A percentile compares a stretch with the other conserved stretches of the same genome.
Evolutionary conservation across 176 grass and related monocot genomes (phyloP).

Genomic region (Miscanthus lutarioriparius): DNA sequence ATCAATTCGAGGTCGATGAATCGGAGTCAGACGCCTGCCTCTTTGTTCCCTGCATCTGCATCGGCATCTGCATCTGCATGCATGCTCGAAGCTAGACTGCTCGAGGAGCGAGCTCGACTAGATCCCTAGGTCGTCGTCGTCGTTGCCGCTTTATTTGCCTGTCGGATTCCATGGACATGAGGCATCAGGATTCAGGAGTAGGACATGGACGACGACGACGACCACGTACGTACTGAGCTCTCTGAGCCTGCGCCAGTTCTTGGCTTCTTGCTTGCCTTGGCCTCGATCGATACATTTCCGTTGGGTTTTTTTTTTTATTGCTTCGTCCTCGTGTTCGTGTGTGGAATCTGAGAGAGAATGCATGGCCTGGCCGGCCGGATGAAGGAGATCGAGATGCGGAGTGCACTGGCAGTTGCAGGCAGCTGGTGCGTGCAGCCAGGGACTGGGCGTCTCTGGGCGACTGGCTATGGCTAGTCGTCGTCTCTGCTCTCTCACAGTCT

Average conservation of each 20-base stretch:
- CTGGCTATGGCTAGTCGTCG: neutral
- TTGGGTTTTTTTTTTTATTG: neutral
- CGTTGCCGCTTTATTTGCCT: too few species aligned
- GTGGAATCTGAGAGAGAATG: constrained; percentile 33
- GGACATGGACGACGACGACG: too few species aligned
- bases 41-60: too few species aligned
- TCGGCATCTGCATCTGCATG: neutral
- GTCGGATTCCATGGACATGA: too few species aligned
- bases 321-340: neutral
- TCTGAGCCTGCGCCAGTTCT: constrained; percentile 26
- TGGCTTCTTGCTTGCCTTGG: too few species aligned
- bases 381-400: neutral
- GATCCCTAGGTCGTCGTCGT: constrained; percentile 40
- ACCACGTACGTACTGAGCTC: constrained; percentile 11
- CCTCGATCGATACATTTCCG: too few species aligned
- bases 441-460: too few species aligned
- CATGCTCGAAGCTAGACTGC: too few species aligned
- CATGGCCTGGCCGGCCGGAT: too few species aligned
- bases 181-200: too few species aligned
- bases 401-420: neutral
- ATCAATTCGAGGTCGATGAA: neutral
- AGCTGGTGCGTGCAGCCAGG: neutral
- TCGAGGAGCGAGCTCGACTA: too few species aligned
- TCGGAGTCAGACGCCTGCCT: too few species aligned
- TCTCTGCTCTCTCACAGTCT: constrained; percentile 40